Conservation (phyloP, 1,284 basidiomycete genomes). For the Salmacisia buchloeana region DNA sequence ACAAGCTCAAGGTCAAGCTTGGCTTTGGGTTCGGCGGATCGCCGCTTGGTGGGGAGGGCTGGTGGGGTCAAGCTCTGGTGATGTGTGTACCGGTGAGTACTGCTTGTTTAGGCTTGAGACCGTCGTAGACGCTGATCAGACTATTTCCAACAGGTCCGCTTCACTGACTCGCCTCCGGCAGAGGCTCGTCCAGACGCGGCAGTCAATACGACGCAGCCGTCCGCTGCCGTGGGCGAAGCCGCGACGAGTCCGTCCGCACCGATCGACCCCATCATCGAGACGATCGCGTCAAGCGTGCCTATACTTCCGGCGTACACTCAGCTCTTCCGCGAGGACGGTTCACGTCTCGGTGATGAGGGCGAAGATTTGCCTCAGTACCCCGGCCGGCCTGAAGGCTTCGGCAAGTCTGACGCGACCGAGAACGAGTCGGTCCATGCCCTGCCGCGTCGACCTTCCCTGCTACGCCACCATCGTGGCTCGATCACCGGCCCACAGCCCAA, state of each 20-base stretch:
- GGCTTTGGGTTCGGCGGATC: slow-evolving; percentile 39
- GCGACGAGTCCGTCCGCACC: not conserved
- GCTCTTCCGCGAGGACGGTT: slow-evolving; percentile 49
- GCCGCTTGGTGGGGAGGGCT: slow-evolving; percentile 23
- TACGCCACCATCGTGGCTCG: slow-evolving; percentile 1
- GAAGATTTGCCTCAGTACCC: slow-evolving; percentile 44
- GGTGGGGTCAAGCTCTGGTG: slow-evolving; percentile 44
- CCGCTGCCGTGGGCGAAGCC: not conserved
- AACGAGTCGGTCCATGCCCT: not conserved
- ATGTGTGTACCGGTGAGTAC: slow-evolving; percentile 44
- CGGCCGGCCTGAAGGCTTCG: not conserved
- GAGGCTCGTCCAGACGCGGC: slow-evolving; percentile 27
- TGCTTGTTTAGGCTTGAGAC: not conserved
- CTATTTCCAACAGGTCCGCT: slow-evolving; percentile 21
- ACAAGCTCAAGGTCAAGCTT: slow-evolving; percentile 50
- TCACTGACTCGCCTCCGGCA: slow-evolving; percentile 44
- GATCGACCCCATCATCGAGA: slow-evolving; percentile 8
- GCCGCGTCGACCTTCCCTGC: not conserved
- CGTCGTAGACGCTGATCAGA: not conserved
- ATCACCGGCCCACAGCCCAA: not conserved
- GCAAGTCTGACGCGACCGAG: not conserved
- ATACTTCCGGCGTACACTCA: slow-evolving; percentile 47
- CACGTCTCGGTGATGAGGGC: slow-evolving; percentile 44
- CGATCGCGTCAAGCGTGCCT: slow-evolving; percentile 13
- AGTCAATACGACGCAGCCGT: not conserved